Conservation (phyloP, 345 rosid genomes). For the Sapria himalayana region DNA sequence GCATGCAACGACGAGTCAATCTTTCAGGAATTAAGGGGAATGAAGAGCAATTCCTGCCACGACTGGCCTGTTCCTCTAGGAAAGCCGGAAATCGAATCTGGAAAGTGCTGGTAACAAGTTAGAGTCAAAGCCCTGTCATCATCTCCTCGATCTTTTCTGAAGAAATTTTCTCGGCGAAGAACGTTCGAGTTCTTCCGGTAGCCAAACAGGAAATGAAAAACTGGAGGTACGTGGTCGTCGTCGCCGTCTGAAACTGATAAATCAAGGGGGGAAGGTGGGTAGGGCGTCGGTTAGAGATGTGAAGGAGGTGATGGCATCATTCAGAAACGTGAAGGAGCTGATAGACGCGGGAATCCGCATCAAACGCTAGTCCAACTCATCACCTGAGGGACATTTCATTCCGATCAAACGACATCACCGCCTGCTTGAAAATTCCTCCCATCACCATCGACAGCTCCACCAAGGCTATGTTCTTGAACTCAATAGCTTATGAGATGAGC, state of each 20-base stretch:
- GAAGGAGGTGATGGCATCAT: too few species aligned
- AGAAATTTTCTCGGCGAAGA: too few species aligned
- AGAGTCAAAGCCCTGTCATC: not conserved
- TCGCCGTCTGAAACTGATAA: not conserved
- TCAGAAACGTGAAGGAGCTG: conserved; percentile 5
- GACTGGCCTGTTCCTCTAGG: not conserved
- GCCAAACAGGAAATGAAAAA: too few species aligned
- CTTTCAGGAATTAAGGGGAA: not conserved
- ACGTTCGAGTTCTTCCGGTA: too few species aligned
- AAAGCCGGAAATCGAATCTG: too few species aligned
- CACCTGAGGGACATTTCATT: not conserved
- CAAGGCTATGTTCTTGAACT: conserved; percentile 3
- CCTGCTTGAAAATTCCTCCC: conserved; percentile 3
- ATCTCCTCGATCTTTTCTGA: too few species aligned
- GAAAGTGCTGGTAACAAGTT: not conserved
- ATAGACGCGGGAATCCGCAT: conserved; percentile 6
- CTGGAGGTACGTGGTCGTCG: too few species aligned
- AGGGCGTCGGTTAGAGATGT: not conserved
- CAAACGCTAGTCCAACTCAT: not conserved
- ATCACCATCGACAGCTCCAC: conserved; percentile 3
- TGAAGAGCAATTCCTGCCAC: not conserved
- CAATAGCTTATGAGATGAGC: conserved; percentile 6
- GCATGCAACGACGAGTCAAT: too few species aligned
- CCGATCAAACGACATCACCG: not conserved
- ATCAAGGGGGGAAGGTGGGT: too few species aligned